These are phyloP conservation scores for Fraxinus albicans DNA, from an alignment of 305 asterid genomes.

Conservation along the genomic window DNA sequence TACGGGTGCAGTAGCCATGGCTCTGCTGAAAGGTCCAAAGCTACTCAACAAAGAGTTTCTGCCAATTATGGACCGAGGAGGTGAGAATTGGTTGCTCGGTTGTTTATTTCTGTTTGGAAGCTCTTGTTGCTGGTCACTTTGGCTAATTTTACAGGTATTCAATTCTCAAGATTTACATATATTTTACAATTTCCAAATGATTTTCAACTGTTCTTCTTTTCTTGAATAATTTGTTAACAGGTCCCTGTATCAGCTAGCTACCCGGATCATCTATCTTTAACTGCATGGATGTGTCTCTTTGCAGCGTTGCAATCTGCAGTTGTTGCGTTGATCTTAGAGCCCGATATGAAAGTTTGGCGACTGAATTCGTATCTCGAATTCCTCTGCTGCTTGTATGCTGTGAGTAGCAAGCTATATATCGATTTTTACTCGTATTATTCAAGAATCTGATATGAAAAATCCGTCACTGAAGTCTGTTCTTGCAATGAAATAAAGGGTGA, in stretches of 20 bases:
- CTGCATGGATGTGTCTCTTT: conserved; percentile 72
- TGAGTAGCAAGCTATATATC: conserved; percentile 33
- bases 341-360: conserved; percentile 49
- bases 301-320: conserved; percentile 56
- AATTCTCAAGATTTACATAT: background rate
- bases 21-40: conserved; percentile 52
- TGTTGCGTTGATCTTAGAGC: conserved; percentile 43
- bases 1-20: conserved; percentile 40
- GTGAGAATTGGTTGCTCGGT: conserved; percentile 48
- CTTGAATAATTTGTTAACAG: conserved; percentile 27
- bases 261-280: conserved; percentile 66
- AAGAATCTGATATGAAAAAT: background rate
- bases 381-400: conserved; percentile 46
- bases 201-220: background rate
- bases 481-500: background rate
- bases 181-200: background rate
- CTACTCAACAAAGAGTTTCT: conserved; percentile 45
- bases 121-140: conserved; percentile 53
- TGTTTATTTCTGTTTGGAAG: conserved; percentile 46
- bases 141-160: conserved; percentile 62
- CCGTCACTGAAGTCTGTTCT: background rate
- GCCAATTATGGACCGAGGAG: conserved; percentile 18
- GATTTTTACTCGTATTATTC: background rate
- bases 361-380: conserved; percentile 47
- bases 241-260: conserved; percentile 44